These are phyloP conservation scores for Apiospora phragmitis DNA, from an alignment of 2,329 filamentous ascomycete genomes.

Conservation along the genomic window DNA sequence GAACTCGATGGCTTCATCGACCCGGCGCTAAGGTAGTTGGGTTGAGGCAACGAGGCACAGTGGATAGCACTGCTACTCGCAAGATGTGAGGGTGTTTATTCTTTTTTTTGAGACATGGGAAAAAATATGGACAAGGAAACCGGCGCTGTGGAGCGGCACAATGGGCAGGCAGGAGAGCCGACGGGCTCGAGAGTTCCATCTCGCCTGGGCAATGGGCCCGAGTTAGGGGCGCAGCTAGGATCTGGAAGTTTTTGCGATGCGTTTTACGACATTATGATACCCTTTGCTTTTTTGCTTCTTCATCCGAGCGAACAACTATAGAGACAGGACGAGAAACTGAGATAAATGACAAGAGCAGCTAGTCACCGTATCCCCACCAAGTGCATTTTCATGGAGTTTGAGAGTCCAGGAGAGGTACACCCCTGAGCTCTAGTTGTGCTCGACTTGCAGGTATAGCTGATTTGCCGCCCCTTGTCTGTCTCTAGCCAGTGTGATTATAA, in stretches of 20 bases:
- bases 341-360: background rate
- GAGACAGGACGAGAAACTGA: background rate
- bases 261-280: slow-evolving; percentile 9
- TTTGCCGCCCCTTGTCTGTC: background rate
- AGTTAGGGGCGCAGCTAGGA: background rate
- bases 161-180: background rate
- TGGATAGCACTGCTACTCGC: background rate
- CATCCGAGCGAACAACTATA: background rate
- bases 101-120: background rate
- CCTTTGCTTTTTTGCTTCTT: slow-evolving; percentile 9
- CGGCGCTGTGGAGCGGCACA: background rate
- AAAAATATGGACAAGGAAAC: background rate
- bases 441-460: background rate
- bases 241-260: background rate
- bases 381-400: background rate
- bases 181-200: background rate
- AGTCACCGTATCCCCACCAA: background rate
- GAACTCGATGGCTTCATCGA: slow-evolving; percentile 27
- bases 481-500: background rate
- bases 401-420: background rate
- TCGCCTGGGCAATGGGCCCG: background rate
- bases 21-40: slow-evolving; percentile 20
- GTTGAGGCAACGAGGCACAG: background rate
- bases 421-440: background rate
- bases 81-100: background rate